Percentiles rank a stretch among this genome's conserved stretches.
Conservation (phyloP, 192 early-diverging fungal genomes). For the Coemansia sp. region DNA sequence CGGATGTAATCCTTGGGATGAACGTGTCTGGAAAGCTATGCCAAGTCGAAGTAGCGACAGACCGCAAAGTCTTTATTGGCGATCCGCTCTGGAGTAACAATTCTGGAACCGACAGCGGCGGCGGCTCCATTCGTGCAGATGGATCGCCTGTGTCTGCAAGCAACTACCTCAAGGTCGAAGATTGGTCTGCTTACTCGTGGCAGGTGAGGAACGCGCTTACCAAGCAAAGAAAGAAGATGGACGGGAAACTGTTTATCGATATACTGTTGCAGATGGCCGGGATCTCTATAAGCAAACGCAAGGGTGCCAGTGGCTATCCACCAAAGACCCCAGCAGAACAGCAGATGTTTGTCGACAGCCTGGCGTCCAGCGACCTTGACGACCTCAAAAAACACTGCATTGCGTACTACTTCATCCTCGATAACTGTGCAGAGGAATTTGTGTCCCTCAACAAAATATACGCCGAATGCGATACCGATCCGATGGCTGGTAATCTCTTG, state of each 20-base stretch:
- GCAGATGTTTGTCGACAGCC: constrained; percentile 12
- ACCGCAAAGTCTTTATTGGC: constrained; percentile 20
- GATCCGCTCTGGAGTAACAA: constrained; percentile 10
- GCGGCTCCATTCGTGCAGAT: no score
- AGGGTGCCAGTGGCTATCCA: constrained; percentile 20
- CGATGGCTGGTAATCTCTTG: neutral
- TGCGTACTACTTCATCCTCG: constrained; percentile 44
- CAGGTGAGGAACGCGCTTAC: constrained; percentile 18
- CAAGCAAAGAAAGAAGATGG: constrained; percentile 42
- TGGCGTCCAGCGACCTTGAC: constrained; percentile 36
- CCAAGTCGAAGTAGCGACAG: constrained; percentile 28
- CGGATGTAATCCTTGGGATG: constrained; percentile 27
- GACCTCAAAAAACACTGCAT: constrained; percentile 46
- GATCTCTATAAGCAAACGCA: neutral
- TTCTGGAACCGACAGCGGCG: neutral
- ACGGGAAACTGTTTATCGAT: constrained; percentile 49
- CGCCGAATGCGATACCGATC: constrained; percentile 11
- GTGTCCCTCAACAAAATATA: constrained; percentile 15
- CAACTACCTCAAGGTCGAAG: constrained; percentile 5
- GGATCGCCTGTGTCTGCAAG: constrained; percentile 6
- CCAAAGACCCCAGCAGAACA: constrained; percentile 27
- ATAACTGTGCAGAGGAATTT: constrained; percentile 7
- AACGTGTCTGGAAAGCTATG: constrained; percentile 16
- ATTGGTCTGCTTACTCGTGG: constrained; percentile 26
- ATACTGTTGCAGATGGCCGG: constrained; percentile 39